Conservation (phyloP, 441 rosid genomes). For the Jatropha multifida region DNA sequence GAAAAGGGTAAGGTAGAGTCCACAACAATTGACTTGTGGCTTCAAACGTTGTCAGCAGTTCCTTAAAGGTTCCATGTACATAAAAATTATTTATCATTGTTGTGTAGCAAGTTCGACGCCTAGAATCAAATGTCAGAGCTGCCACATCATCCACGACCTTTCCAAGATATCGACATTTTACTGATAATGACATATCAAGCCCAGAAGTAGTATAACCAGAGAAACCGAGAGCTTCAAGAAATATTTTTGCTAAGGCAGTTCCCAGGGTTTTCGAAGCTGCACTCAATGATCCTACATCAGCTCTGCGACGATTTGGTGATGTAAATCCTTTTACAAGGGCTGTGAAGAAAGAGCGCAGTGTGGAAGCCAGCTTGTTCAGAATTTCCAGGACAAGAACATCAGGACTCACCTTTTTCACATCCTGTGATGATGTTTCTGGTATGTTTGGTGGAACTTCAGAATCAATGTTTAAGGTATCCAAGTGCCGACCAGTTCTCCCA, state of each 20-base stretch:
- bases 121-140: slow-evolving; percentile 78
- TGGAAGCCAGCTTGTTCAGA: slow-evolving; percentile 71
- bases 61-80: slow-evolving; percentile 88
- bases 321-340: slow-evolving; percentile 95
- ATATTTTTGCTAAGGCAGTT: slow-evolving; percentile 78
- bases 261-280: slow-evolving; percentile 90
- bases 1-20: slow-evolving; percentile 61
- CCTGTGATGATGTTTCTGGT: slow-evolving; percentile 63
- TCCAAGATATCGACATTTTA: slow-evolving; percentile 93
- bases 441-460: slow-evolving; percentile 56
- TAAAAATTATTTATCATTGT: slow-evolving; percentile 88
- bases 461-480: slow-evolving; percentile 76
- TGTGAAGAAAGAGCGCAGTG: slow-evolving; percentile 73
- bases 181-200: slow-evolving; percentile 58
- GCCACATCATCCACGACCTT: slow-evolving; percentile 87
- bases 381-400: slow-evolving; percentile 70
- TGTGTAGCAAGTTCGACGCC: slow-evolving; percentile 80
- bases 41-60: slow-evolving; percentile 90
- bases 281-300: slow-evolving; percentile 72
- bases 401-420: slow-evolving; percentile 76
- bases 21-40: slow-evolving; percentile 94
- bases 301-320: slow-evolving; percentile 91
- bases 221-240: slow-evolving; percentile 84
- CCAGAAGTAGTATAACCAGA: slow-evolving; percentile 68
- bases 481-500: slow-evolving; percentile 85